These are phyloP conservation scores for Aspergillus thermomutatus DNA, from an alignment of 2,329 filamentous ascomycete species.

Conservation along the genomic window DNA sequence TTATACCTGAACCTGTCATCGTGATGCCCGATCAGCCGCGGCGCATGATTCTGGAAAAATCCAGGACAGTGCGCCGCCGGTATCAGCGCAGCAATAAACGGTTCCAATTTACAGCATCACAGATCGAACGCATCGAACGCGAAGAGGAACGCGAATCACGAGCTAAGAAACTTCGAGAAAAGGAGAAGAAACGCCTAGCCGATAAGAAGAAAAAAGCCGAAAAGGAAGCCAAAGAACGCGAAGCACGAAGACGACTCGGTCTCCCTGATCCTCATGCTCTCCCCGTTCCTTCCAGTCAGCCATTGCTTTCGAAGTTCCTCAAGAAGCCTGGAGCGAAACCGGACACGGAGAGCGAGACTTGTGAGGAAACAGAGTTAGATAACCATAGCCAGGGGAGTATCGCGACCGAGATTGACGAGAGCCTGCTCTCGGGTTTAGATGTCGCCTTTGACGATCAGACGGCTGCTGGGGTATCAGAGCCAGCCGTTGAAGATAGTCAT, in stretches of 20 bases:
- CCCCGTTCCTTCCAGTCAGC: slow-evolving; percentile 34
- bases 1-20: background rate
- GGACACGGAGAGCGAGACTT: slow-evolving; percentile 1
- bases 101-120: slow-evolving; percentile 32
- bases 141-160: slow-evolving; percentile 40
- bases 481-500: slow-evolving; percentile 3
- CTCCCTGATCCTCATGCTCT: slow-evolving; percentile 29
- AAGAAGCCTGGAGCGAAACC: slow-evolving; percentile 13
- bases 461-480: background rate
- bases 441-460: slow-evolving; percentile 16
- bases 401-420: slow-evolving; percentile 16
- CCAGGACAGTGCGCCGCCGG: slow-evolving; percentile 35
- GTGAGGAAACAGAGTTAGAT: slow-evolving; percentile 8
- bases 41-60: slow-evolving; percentile 37
- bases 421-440: slow-evolving; percentile 6
- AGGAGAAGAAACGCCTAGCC: slow-evolving; percentile 30
- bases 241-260: slow-evolving; percentile 31
- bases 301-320: slow-evolving; percentile 32
- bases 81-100: slow-evolving; percentile 38
- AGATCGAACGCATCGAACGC: slow-evolving; percentile 38
- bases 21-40: slow-evolving; percentile 31
- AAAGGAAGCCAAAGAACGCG: slow-evolving; percentile 31
- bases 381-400: slow-evolving; percentile 11
- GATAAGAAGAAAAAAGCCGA: slow-evolving; percentile 36
- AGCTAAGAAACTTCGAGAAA: slow-evolving; percentile 37